phyloP scores from a whole-genome alignment of 2,329 filamentous ascomycete genomes.

The Aspergillus phoenicis region DNA sequence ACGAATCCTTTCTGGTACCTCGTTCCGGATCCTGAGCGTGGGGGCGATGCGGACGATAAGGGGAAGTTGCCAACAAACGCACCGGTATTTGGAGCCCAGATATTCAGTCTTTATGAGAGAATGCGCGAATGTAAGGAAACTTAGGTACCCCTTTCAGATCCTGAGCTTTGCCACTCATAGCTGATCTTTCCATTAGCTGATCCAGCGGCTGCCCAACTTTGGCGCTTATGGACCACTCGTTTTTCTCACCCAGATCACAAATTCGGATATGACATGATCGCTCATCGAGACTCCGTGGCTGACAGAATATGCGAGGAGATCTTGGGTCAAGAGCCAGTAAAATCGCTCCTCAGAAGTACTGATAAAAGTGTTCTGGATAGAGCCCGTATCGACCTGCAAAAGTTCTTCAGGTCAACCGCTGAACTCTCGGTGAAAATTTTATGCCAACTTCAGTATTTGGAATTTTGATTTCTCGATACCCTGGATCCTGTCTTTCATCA shows the following conservation, averaged over 20 bases:
- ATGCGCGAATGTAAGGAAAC: neutral
- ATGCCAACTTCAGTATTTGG: neutral
- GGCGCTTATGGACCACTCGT: neutral
- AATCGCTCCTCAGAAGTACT: neutral
- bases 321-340: neutral
- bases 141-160: neutral
- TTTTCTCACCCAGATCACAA: neutral
- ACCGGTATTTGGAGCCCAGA: neutral
- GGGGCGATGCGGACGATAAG: neutral
- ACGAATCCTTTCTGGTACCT: neutral
- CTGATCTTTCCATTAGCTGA: neutral
- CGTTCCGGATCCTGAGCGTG: neutral
- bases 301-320: neutral
- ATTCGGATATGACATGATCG: neutral
- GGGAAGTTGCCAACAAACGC: neutral
- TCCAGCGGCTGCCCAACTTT: neutral
- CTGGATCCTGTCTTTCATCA: neutral
- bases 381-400: neutral
- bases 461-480: neutral
- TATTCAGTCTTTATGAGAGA: neutral
- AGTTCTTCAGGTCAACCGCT: neutral
- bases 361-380: neutral
- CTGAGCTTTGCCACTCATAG: neutral
- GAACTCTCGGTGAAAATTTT: neutral
- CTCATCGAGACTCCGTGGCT: neutral